Evolutionary conservation across 805 yeast species (phyloP), one percentile per base, ranked within the genome.

Genomic region (Schwanniomyces occidentalis): DNA sequence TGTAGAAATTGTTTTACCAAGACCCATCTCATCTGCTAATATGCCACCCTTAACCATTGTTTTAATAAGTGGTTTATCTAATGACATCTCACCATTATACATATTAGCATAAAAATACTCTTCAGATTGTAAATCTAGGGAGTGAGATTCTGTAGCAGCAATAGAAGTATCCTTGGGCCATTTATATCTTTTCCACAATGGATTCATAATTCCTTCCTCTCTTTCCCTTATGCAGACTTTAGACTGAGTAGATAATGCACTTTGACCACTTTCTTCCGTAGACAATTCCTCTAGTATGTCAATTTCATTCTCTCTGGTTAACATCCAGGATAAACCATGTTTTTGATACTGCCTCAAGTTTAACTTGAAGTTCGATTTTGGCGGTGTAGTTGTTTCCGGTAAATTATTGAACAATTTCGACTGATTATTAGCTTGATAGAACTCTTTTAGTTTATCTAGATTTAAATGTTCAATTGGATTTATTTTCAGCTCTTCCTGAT

Each of bases 11-110:
- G 98, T 90, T 54, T 90, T 90, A 27, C 98, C 98, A 6, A 90
- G 68, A 0, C 98, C 98, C 98, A 90, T 90, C 56, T 90, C 98
- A 63, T 90, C 98, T 0, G 97, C 95, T 10, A 90, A 63, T 14
- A 90, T 85, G 2, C 98, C 98, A 23, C 98, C 97, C 31, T 71
- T 69, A 31, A 82, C 72, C 13, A 73, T 51, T 2, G 81, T 69
- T 38, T 71, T 76, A 25, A 88, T 64, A 8, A 79, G 48, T 1
- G 96, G 97, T 41, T 75, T 78, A 15, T 74, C 72, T 10, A 76
- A 46, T 0, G 91, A 78, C 36, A 91, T 75, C 37, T 85, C 89
- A 4, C 96, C 96, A 36, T 84, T 78, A 52, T 81, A 84, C 38
- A 85, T 56, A 49, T 88, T 89, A 10, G 83, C 89, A 56, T 82